Conservation (phyloP, 805 yeast species). For the Sugiyamaella chiloensis region DNA sequence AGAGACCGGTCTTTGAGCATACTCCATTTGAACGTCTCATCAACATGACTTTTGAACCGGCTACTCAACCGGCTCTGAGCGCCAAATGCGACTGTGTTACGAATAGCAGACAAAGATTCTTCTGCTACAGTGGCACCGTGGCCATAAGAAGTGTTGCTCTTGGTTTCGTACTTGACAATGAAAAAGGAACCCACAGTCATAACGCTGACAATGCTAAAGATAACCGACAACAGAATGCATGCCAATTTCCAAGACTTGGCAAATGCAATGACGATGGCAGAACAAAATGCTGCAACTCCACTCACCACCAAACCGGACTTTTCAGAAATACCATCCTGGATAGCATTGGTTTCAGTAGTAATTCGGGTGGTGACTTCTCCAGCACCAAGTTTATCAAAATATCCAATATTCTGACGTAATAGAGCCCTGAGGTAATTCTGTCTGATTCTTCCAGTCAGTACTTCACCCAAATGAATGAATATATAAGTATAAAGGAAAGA, state of each 20-base stretch:
- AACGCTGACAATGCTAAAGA: conserved; percentile 29
- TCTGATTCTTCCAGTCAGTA: conserved; percentile 39
- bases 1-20: conserved; percentile 30
- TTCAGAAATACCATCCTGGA: conserved; percentile 43
- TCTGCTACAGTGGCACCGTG: conserved; percentile 41
- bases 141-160: conserved; percentile 27
- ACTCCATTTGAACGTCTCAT: conserved; percentile 27
- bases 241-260: conserved; percentile 37
- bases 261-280: conserved; percentile 38
- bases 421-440: conserved; percentile 36
- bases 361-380: conserved; percentile 43
- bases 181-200: conserved; percentile 33
- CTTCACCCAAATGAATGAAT: conserved; percentile 41
- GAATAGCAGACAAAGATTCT: conserved; percentile 38
- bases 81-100: conserved; percentile 43
- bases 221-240: conserved; percentile 35
- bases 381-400: conserved; percentile 40
- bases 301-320: conserved; percentile 39
- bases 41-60: conserved; percentile 32
- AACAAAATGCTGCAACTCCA: conserved; percentile 38
- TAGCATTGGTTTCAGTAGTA: conserved; percentile 38
- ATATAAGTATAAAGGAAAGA: conserved; percentile 35
- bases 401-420: conserved; percentile 41
- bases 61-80: conserved; percentile 36
- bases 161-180: conserved; percentile 30